Evolutionary conservation across 2,329 filamentous ascomycete species (phyloP).

Genomic region (Diaporthe vexans): DNA sequence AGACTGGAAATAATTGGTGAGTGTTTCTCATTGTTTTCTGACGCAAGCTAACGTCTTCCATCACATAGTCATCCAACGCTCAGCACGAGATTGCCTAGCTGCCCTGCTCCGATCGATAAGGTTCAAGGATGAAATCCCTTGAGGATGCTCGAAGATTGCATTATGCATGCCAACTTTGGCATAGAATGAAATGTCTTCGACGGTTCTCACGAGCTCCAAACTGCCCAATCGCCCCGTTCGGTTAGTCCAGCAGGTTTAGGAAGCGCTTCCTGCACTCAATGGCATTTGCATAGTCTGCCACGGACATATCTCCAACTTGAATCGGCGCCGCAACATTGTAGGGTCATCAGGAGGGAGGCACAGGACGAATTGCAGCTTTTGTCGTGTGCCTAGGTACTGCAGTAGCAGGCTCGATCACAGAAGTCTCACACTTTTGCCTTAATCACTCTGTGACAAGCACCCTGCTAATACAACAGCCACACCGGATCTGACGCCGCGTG

Average conservation of each 20-base stretch:
- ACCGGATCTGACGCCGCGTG: neutral
- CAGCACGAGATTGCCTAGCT: neutral
- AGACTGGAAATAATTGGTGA: neutral
- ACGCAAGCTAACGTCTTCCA: neutral
- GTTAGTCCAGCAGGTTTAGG: too few species aligned
- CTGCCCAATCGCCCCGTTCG: too few species aligned
- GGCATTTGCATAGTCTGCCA: too few species aligned
- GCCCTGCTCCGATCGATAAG: neutral
- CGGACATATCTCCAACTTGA: too few species aligned
- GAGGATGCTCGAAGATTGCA: neutral
- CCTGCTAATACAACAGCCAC: neutral
- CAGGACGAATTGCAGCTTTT: neutral
- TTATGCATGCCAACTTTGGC: neutral
- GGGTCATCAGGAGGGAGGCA: slow-evolving; percentile 53
- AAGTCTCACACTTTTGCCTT: neutral
- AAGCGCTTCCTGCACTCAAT: too few species aligned
- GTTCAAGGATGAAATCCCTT: neutral
- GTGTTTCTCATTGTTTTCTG: neutral
- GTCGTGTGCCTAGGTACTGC: neutral
- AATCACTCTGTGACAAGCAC: too few species aligned
- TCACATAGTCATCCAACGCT: neutral
- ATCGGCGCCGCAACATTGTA: neutral
- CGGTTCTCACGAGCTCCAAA: too few species aligned
- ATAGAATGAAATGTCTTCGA: neutral
- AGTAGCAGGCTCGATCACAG: slow-evolving; percentile 48